Evolutionary conservation across 2,329 filamentous ascomycete genomes (phyloP), one percentile per base, ranked within the genome.

Genomic region (Ceratocystiopsis brevicomis): DNA sequence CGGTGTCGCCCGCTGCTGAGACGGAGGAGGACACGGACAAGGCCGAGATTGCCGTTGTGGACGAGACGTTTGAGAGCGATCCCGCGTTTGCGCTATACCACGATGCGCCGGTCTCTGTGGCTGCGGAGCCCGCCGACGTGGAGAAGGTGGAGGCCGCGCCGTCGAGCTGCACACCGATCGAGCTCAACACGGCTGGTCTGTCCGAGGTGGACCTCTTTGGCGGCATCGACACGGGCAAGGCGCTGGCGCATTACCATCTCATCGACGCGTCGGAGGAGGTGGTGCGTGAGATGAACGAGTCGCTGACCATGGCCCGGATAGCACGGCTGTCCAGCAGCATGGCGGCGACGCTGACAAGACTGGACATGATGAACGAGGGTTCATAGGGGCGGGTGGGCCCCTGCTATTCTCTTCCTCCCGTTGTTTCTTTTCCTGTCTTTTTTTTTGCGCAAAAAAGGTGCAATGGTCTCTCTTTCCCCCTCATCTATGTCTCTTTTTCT

Each of bases 191-290:
- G 16, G 66, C 66, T 13, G 56, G 53, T 34, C 55, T 67, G 42
- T 53, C 57, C 37, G 47, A 59, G 48, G 45, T 61, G 47, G 56
- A 65, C 49, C 58, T 69, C 49, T 68, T 72, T 39, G 68, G 68
- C 39, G 69, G 69, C 35, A 61, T 81, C 46, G 63, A 69, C 47
- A 56, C 70, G 1, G 76, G 81, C 52, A 87, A 87, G 66, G 61
- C 68, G 3, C 62, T 75, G 40, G 62, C 71, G 14, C 67, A 71
- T 40, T 74, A 72, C 52, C 72, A 81, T 50, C 67, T 86, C n/a
- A 62, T 81, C 30, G 69, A 81, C 44, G 65, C 63, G 21, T 63
- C 65, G 1, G 62, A 70, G 46, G 67, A 71, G 43, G 67, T 68
- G 41, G 56, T 56, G 43, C 64, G 69, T 42, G 68, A 69, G 40